Percentiles rank a stretch among this genome's conserved stretches.
Conservation (phyloP, 306 rosid genomes). For the Macrotyloma uniflorum region DNA sequence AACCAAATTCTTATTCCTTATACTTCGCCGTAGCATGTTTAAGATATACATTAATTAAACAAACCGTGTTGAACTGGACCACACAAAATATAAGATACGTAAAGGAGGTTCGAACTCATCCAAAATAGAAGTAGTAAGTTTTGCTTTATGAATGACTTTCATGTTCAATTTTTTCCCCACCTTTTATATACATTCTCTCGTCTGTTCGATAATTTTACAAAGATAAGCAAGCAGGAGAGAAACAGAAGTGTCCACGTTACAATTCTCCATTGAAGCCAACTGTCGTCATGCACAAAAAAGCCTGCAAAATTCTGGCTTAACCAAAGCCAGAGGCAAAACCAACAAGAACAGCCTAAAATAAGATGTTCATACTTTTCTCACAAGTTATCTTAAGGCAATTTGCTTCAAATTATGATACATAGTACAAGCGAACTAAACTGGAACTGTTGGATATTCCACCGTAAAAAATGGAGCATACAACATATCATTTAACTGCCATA, state of each 20-base stretch:
- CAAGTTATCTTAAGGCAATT: not conserved
- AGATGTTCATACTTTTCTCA: not conserved
- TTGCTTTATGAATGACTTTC: slow-evolving; percentile 28
- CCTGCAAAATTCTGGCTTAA: slow-evolving; percentile 53
- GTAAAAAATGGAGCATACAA: slow-evolving; percentile 30
- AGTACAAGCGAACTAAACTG: not conserved
- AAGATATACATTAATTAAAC: not conserved
- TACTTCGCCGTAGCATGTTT: not conserved
- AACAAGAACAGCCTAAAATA: slow-evolving; percentile 17
- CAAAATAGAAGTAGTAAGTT: slow-evolving; percentile 11
- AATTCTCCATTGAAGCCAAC: slow-evolving; percentile 50
- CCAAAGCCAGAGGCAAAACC: slow-evolving; percentile 26
- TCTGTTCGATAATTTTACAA: slow-evolving; percentile 52
- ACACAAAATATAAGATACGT: slow-evolving; percentile 4
- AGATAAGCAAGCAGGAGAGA: slow-evolving; percentile 35
- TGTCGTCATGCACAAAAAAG: slow-evolving; percentile 35
- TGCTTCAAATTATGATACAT: slow-evolving; percentile 10
- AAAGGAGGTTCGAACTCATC: slow-evolving; percentile 29
- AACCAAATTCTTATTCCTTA: not conserved
- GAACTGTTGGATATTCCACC: not conserved
- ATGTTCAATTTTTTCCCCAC: slow-evolving; percentile 39
- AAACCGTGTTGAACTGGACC: not conserved
- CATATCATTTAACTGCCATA: slow-evolving; percentile 33
- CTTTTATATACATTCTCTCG: slow-evolving; percentile 54
- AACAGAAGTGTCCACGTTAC: slow-evolving; percentile 44